Evolutionary conservation across 805 yeast species (phyloP), one percentile per base, ranked within the genome.

Genomic region (Saccharomyces paradoxus): DNA sequence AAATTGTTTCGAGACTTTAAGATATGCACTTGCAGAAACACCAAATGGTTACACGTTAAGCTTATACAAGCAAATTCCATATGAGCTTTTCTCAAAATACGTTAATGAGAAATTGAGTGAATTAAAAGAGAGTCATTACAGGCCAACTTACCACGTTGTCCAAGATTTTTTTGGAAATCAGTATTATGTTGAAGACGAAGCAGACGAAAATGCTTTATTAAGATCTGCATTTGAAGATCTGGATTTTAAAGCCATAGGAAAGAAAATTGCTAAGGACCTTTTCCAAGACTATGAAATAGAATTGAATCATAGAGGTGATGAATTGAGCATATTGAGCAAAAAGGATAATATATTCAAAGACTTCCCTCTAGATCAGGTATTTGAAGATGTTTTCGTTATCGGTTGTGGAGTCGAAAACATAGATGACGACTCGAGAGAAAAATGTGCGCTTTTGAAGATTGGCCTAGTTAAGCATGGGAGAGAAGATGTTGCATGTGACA

Each of bases 241-340:
- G 7, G 66, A 68, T 46, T 30, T 60, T 51, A 51, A 54, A 9
- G 52, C 52, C 5, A 52, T 67, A 12, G 59, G 59, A 30, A 54
- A 62, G 22, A 58, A 57, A 54, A 30, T 66, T 12, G 63, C 70
- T 22, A 63, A 63, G 31, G 56, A 62, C n/a, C 41, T 54, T 10
- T 68, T 63, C 48, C 59, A 58, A 49, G 71, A 67, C 52, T 68
- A 65, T 48, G 61, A 58, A 27, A 55, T 68, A 28, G 69, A 67
- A 48, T 52, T 67, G 50, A 59, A 59, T 31, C 63, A 63, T 51
- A 58, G 60, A 50, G 68, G 71, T 44, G 59, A 56, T 27, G 61
- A 58, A 46, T 51, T 67, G n/a, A 48, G 53, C 22, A 53, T 66
- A 10, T 26, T 52, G 17, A 66, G 70, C 50, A 54, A 51, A 5